Evolutionary conservation across 2,329 filamentous ascomycete genomes (phyloP), one percentile per base, ranked within the genome.

Genomic region (Amesomyces nigricolor): DNA sequence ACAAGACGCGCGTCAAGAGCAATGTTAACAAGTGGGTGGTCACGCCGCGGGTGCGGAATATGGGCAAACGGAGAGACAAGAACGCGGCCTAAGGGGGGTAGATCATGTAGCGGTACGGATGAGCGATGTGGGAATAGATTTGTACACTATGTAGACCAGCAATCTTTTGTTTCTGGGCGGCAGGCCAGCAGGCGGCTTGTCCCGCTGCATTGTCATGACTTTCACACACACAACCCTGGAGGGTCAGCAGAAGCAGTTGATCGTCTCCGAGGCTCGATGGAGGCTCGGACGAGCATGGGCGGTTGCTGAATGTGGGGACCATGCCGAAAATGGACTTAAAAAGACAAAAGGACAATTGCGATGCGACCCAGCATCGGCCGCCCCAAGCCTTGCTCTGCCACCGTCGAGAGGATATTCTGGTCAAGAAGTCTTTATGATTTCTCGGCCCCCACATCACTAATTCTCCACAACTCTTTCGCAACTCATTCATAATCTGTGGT

Each of bases 1-100:
- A 87, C 83, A 97, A 96, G 81, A 96, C 92, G 46, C 83, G 92
- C 63, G 83, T 84, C 66, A 95, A 88, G 77, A 81, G 86, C 73
- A 96, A 96, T 71, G 75, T 87, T 73, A 96, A 97, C 78, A 94
- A 88, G 70, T 91, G 87, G 76, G 88, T 99, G 61, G 90, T 97
- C 47, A 82, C 87, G 61, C 82, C 91, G 58, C 83, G 91, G 66
- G 81, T 82, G 54, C 86, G 94, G 67, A 97, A 96, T 76, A 87
- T 95, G 74, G 92, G 92, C 73, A 95, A 92, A 78, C 83, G 91
- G 67, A 85, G 85, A 72, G 75, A 79, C 69, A 88, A 88, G 77
- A 81, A 74, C 62, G 63, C 62, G 50, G 65, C 66, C 49, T 62
- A 58, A 53, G 62, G 55, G 53, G 8, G 55, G 26, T 26, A 38